Evolutionary conservation across 305 asterid genomes (phyloP).

Genomic region (Rubia balearica): DNA sequence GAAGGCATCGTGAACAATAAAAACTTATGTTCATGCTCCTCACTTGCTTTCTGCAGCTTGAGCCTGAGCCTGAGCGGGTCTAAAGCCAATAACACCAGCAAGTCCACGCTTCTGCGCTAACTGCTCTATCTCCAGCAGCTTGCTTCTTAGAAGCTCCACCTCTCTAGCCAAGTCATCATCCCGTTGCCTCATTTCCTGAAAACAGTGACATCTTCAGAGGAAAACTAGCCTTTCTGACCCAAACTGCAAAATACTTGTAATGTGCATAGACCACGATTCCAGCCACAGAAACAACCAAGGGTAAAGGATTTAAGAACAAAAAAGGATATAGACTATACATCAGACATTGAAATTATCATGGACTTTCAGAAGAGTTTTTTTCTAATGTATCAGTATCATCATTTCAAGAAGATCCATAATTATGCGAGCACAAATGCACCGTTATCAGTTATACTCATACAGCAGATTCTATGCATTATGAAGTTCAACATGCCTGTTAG

Average conservation of each 20-base stretch:
- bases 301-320: not conserved
- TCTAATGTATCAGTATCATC: not conserved
- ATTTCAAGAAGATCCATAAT: not conserved
- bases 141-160: constrained; percentile 56
- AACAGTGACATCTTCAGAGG: constrained; percentile 11
- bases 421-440: not conserved
- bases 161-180: constrained; percentile 59
- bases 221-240: not conserved
- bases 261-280: not conserved
- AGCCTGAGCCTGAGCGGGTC: constrained; percentile 15
- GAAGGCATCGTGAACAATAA: constrained; percentile 10
- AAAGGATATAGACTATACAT: not conserved
- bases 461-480: not conserved
- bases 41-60: constrained; percentile 46
- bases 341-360: no score
- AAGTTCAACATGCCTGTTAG: not conserved
- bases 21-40: constrained; percentile 37
- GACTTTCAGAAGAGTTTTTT: not conserved
- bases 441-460: not conserved
- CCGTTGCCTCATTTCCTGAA: constrained; percentile 59
- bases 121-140: constrained; percentile 65
- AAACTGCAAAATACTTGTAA: not conserved
- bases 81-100: constrained; percentile 55
- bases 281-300: not conserved
- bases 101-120: constrained; percentile 65